Percentiles rank a stretch among this genome's conserved stretches.
phyloP scores from a whole-genome alignment of 1,139 yeast genomes.

The Entelexis sorbosivorans region DNA sequence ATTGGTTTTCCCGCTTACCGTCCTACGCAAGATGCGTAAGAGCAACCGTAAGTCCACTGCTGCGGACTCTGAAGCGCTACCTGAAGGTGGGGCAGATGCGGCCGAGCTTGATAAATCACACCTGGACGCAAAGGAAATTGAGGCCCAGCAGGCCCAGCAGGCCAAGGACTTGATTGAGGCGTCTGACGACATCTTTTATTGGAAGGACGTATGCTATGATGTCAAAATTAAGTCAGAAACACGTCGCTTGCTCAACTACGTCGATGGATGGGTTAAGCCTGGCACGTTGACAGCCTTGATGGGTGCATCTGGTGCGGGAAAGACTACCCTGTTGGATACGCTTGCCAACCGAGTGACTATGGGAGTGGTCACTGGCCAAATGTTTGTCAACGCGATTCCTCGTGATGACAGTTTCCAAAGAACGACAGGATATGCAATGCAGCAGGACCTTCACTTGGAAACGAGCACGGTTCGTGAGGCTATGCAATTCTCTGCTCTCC shows the following conservation, averaged over 20 bases:
- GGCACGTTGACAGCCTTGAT: conserved; percentile 65
- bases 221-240: conserved; percentile 49
- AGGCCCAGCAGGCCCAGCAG: conserved; percentile 23
- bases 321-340: conserved; percentile 64
- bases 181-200: conserved; percentile 49
- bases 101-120: conserved; percentile 15
- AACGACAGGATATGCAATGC: conserved; percentile 75
- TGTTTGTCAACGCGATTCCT: conserved; percentile 60
- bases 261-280: conserved; percentile 79
- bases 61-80: conserved; percentile 18
- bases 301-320: conserved; percentile 90
- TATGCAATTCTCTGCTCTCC: conserved; percentile 55
- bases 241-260: conserved; percentile 54
- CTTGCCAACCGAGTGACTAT: conserved; percentile 66
- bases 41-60: conserved; percentile 29
- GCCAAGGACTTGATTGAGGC: conserved; percentile 28
- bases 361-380: conserved; percentile 67
- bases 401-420: conserved; percentile 68
- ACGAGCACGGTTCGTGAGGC: conserved; percentile 79
- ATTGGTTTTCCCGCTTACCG: conserved; percentile 47
- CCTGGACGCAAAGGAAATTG: conserved; percentile 19
- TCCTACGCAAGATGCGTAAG: conserved; percentile 28
- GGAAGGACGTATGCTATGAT: conserved; percentile 69
- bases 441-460: conserved; percentile 63
- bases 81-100: conserved; percentile 25